Evolutionary conservation across 2,329 filamentous ascomycete genomes (phyloP).

Genomic region (Tolypocladium nubicola): DNA sequence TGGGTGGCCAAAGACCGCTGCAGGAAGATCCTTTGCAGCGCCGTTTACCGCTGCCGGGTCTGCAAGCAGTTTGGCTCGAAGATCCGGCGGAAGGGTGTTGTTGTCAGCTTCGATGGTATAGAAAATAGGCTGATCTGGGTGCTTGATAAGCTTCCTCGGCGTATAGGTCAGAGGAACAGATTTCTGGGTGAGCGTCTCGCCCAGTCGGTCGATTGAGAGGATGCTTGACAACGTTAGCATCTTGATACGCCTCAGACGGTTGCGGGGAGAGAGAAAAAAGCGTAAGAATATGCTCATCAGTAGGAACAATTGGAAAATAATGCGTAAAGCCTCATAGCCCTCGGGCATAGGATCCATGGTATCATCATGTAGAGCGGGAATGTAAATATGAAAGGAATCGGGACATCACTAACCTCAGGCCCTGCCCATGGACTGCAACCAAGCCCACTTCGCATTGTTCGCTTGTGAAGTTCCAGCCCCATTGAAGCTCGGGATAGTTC

Average conservation of each 20-base stretch:
- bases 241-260: background rate
- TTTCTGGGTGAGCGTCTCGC: constrained; percentile 77
- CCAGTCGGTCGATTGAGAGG: constrained; percentile 79
- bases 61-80: constrained; percentile 61
- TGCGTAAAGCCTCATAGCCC: constrained; percentile 46
- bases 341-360: constrained; percentile 45
- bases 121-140: constrained; percentile 80
- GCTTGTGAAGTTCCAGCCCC: constrained; percentile 93
- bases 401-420: constrained; percentile 56
- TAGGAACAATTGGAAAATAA: constrained; percentile 89
- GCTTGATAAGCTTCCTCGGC: constrained; percentile 74
- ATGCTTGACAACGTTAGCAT: constrained; percentile 43
- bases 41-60: constrained; percentile 64
- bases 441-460: constrained; percentile 90
- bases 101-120: constrained; percentile 93
- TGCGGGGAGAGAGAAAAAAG: background rate
- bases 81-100: constrained; percentile 75
- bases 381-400: background rate
- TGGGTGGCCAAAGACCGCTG: constrained; percentile 83
- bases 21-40: constrained; percentile 58
- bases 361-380: constrained; percentile 47
- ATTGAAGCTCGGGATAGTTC: constrained; percentile 79
- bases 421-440: constrained; percentile 85
- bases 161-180: constrained; percentile 83
- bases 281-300: constrained; percentile 49